A percentile compares a stretch with the other conserved stretches of the same genome.
These are phyloP conservation scores for Zygosaccharomyces lentus DNA, from an alignment of 805 yeast species.

Conservation along the genomic window DNA sequence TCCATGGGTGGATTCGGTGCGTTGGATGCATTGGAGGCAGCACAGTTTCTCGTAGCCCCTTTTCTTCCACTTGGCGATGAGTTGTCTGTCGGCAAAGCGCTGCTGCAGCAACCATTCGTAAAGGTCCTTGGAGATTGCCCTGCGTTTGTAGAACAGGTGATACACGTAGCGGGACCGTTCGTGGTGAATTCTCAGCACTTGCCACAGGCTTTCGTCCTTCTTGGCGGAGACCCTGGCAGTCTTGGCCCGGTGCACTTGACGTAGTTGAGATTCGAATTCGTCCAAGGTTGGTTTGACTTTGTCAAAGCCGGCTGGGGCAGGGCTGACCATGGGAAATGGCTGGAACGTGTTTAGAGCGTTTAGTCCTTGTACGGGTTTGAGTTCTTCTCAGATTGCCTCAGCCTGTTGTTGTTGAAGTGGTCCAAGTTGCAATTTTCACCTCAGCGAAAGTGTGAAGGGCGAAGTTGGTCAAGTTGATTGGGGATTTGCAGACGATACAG, in stretches of 20 bases:
- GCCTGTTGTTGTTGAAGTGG: neutral
- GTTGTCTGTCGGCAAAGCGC: constrained; percentile 58
- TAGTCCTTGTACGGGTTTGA: neutral
- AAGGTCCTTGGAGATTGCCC: constrained; percentile 59
- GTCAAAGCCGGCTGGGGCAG: constrained; percentile 71
- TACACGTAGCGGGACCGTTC: constrained; percentile 73
- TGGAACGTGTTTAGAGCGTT: too few relatives aligned
- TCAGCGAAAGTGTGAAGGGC: constrained; percentile 1
- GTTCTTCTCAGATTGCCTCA: neutral
- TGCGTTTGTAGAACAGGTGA: constrained; percentile 65
- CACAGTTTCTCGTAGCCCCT: constrained; percentile 85
- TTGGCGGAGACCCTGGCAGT: constrained; percentile 42
- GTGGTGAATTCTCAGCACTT: constrained; percentile 63
- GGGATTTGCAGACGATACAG: neutral
- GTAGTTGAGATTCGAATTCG: constrained; percentile 55
- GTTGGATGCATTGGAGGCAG: constrained; percentile 72
- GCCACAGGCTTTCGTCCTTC: constrained; percentile 63
- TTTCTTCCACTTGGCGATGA: constrained; percentile 82
- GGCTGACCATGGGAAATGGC: constrained; percentile 8
- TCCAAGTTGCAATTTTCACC: neutral
- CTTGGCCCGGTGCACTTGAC: constrained; percentile 45
- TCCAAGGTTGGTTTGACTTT: constrained; percentile 62
- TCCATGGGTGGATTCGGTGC: constrained; percentile 56
- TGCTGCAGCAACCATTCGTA: constrained; percentile 72
- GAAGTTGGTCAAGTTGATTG: neutral